These are phyloP conservation scores for Pueraria montana DNA, from an alignment of 306 rosid species.

Conservation along the genomic window DNA sequence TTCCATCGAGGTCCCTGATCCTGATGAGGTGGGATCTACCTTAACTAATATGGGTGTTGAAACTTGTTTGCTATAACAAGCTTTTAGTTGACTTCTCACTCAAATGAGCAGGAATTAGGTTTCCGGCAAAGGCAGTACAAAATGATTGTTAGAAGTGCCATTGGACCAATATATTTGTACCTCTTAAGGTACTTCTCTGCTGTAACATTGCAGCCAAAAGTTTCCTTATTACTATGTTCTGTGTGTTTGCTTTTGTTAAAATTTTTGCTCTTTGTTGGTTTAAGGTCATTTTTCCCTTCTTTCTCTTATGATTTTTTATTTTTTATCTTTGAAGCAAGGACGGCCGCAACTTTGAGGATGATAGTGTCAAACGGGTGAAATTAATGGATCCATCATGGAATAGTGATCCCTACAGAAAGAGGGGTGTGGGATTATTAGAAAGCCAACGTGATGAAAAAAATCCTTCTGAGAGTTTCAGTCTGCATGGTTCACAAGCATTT, in stretches of 20 bases:
- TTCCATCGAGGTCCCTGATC: conserved; percentile 84
- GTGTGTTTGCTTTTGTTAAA: neutral
- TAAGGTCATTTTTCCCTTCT: conserved; percentile 21
- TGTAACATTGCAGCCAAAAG: conserved; percentile 27
- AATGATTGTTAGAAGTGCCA: conserved; percentile 78
- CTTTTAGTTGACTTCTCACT: conserved; percentile 49
- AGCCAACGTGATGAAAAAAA: conserved; percentile 42
- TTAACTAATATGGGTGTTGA: conserved; percentile 43
- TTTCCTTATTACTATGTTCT: conserved; percentile 40
- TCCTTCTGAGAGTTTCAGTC: conserved; percentile 45
- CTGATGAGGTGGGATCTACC: conserved; percentile 73
- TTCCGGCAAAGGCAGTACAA: conserved; percentile 71
- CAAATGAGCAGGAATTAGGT: conserved; percentile 65
- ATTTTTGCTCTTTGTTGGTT: conserved; percentile 8
- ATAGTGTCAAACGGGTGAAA: conserved; percentile 43
- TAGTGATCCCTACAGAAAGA: conserved; percentile 42
- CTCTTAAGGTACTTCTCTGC: conserved; percentile 70
- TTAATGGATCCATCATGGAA: conserved; percentile 49
- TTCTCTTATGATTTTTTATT: conserved; percentile 22
- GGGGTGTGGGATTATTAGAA: conserved; percentile 41
- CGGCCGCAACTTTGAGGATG: conserved; percentile 48
- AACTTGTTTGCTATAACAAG: conserved; percentile 13
- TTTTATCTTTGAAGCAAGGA: conserved; percentile 56
- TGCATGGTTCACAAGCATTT: conserved; percentile 47
- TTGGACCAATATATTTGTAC: conserved; percentile 78